A percentile compares a stretch with the other conserved stretches of the same genome.
Evolutionary conservation across 495 filamentous ascomycete genomes (phyloP).

Genomic region (Hypoxylon lienhwacheense): DNA sequence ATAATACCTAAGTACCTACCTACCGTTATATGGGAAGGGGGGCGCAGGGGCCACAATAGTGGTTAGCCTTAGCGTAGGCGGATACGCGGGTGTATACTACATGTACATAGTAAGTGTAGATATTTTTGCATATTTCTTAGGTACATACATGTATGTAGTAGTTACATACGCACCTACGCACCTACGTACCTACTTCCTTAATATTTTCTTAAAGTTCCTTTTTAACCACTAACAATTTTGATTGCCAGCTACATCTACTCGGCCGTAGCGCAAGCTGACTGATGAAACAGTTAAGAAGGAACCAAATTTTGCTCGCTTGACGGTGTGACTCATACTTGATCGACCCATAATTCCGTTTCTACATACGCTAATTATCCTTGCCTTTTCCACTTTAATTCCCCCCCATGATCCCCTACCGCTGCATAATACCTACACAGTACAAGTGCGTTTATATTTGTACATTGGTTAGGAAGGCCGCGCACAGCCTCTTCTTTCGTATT

Average conservation of each 20-base stretch:
- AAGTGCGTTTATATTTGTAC: neutral
- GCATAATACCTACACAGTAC: neutral
- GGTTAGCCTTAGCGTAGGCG: constrained; percentile 20
- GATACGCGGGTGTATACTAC: constrained; percentile 23
- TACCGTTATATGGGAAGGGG: too few relatives aligned
- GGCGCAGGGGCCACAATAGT: constrained; percentile 8
- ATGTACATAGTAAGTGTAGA: too few relatives aligned
- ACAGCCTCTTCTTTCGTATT: too few relatives aligned
- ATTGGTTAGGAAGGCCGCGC: too few relatives aligned
- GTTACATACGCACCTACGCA: too few relatives aligned
- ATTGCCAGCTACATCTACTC: constrained; percentile 3
- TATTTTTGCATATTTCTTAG: too few relatives aligned
- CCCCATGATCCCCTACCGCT: constrained; percentile 5
- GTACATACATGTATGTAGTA: too few relatives aligned
- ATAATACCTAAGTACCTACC: too few relatives aligned
- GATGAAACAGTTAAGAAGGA: constrained; percentile 31
- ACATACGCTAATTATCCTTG: constrained; percentile 23
- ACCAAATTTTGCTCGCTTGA: constrained; percentile 23
- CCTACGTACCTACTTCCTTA: too few relatives aligned
- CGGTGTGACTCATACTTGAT: constrained; percentile 37
- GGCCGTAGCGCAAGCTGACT: constrained; percentile 16
- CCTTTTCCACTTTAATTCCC: too few relatives aligned
- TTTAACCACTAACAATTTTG: constrained; percentile 39
- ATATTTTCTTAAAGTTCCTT: constrained; percentile 24
- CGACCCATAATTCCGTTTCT: constrained; percentile 21